Conservation (phyloP, 2,329 filamentous ascomycete genomes). For the Furcasterigmium sp. region DNA sequence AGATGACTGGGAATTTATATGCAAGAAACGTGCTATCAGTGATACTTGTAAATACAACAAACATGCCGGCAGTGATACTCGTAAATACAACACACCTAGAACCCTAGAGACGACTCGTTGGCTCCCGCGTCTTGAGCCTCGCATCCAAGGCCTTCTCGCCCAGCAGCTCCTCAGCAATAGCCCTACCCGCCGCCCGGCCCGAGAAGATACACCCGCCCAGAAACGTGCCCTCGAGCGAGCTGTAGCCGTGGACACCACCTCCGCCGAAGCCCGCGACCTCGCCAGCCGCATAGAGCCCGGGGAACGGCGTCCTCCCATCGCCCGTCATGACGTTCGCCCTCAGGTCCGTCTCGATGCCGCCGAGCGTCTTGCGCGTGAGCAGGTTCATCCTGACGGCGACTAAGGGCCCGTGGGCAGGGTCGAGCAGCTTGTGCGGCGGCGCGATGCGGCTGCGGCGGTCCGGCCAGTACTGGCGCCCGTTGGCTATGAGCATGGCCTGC, state of each 20-base stretch:
- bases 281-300: conserved; percentile 54
- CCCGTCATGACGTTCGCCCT: conserved; percentile 47
- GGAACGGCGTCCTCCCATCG: conserved; percentile 40
- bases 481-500: conserved; percentile 57
- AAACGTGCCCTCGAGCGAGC: conserved; percentile 57
- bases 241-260: conserved; percentile 58
- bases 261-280: conserved; percentile 58
- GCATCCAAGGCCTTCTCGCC: conserved; percentile 1
- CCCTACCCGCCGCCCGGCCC: conserved; percentile 49
- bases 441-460: conserved; percentile 47
- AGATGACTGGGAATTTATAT: background rate
- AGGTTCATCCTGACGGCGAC: conserved; percentile 58
- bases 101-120: background rate
- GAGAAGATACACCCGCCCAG: conserved; percentile 60
- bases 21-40: background rate
- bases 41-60: background rate
- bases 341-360: conserved; percentile 55
- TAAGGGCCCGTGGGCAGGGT: conserved; percentile 50
- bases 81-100: background rate
- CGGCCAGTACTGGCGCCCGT: conserved; percentile 49
- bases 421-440: conserved; percentile 46
- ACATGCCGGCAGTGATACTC: background rate
- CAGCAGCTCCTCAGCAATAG: conserved; percentile 43
- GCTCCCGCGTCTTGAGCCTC: background rate
- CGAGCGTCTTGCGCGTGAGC: conserved; percentile 55